Conservation (phyloP, 805 yeast species). For the Saturnispora dispora region DNA sequence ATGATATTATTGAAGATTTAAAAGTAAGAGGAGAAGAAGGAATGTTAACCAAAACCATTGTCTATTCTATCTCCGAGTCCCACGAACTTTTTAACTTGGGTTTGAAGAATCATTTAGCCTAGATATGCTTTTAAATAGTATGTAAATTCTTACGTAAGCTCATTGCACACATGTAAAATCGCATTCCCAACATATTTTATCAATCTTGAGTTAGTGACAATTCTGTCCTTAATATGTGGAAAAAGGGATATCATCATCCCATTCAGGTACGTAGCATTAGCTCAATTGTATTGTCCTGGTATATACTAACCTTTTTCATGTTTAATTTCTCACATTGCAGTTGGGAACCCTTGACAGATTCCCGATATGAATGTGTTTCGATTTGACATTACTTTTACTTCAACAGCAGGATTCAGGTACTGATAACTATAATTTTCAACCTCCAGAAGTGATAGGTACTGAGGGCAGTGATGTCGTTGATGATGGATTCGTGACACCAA, state of each 20-base stretch:
- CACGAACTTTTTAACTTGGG: constrained; percentile 60
- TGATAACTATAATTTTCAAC: constrained; percentile 7
- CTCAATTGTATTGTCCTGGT: not conserved
- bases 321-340: not conserved
- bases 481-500: constrained; percentile 3
- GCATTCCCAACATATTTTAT: not conserved
- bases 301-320: not conserved
- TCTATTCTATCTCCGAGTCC: constrained; percentile 64
- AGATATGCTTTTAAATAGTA: not conserved
- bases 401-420: not conserved
- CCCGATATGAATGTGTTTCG: not conserved
- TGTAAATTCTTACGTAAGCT: not conserved
- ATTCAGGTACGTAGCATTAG: constrained; percentile 19
- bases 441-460: constrained; percentile 6
- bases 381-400: not conserved
- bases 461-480: not conserved
- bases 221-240: constrained; percentile 17
- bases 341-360: not conserved
- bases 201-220: not conserved
- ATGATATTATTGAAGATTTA: constrained; percentile 71
- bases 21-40: constrained; percentile 46
- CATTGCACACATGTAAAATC: not conserved
- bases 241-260: constrained; percentile 28
- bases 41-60: constrained; percentile 45
- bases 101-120: constrained; percentile 10